Conservation (phyloP, 2,329 filamentous ascomycete genomes). For the Fusarium temperatum region DNA sequence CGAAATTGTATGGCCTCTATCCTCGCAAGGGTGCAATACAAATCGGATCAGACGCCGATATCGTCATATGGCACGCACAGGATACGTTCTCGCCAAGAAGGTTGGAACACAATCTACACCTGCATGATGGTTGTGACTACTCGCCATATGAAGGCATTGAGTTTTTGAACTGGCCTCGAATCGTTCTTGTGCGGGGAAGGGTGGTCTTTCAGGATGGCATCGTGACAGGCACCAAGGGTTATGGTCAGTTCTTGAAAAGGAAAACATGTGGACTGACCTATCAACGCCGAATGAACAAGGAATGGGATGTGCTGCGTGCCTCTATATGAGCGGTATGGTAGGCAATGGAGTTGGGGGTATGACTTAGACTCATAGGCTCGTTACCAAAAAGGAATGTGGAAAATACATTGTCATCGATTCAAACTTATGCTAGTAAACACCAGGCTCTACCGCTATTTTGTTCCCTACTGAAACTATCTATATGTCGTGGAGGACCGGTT, state of each 20-base stretch:
- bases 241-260: background rate
- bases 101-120: background rate
- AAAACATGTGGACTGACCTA: background rate
- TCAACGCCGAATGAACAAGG: background rate
- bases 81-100: background rate
- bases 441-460: background rate
- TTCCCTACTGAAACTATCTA: background rate
- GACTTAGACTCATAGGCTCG: too few species aligned
- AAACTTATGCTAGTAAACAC: fast-evolving
- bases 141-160: background rate
- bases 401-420: background rate
- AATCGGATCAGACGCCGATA: background rate
- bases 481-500: background rate
- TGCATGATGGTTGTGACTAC: background rate
- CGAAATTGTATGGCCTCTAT: background rate
- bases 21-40: background rate
- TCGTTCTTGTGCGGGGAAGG: background rate
- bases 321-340: background rate
- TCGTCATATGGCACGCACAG: background rate
- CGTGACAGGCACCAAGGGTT: background rate
- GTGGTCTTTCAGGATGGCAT: background rate
- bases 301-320: background rate
- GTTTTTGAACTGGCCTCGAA: background rate
- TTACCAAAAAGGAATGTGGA: too few species aligned
- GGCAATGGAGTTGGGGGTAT: background rate